Evolutionary conservation across 306 rosid genomes (phyloP).

Genomic region (Lathyrus oleraceus): DNA sequence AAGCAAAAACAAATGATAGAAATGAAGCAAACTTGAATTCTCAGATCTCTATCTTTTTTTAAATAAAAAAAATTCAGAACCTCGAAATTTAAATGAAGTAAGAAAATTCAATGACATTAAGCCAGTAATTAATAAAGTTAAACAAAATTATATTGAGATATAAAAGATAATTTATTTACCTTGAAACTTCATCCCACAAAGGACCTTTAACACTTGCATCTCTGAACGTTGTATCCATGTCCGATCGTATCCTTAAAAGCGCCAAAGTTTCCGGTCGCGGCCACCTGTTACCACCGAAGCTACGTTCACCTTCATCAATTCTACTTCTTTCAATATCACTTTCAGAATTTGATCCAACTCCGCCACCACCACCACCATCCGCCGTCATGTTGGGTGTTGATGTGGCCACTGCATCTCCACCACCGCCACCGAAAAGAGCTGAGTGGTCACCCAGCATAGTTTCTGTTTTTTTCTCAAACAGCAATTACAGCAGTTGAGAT

Average conservation of each 20-base stretch:
- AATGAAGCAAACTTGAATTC: constrained; percentile 14
- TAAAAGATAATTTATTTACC: constrained; percentile 35
- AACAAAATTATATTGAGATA: background rate
- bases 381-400: constrained; percentile 32
- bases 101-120: background rate
- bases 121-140: background rate
- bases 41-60: constrained; percentile 38
- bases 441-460: constrained; percentile 73
- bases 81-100: constrained; percentile 16
- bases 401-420: constrained; percentile 38
- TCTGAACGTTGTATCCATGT: constrained; percentile 83
- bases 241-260: constrained; percentile 81
- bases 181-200: constrained; percentile 93
- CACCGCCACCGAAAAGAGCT: constrained; percentile 41
- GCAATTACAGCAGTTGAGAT: constrained; percentile 58
- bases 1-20: constrained; percentile 35
- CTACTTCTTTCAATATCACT: constrained; percentile 53
- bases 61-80: background rate
- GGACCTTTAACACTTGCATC: constrained; percentile 96
- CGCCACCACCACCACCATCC: constrained; percentile 1
- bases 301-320: constrained; percentile 66
- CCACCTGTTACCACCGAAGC: constrained; percentile 91
- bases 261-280: constrained; percentile 91
- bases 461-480: constrained; percentile 28
- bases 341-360: constrained; percentile 62